Percentiles rank a stretch among this genome's conserved stretches.
phyloP scores from a whole-genome alignment of 2,329 filamentous ascomycete genomes.

The Curvularia verruculosa region DNA sequence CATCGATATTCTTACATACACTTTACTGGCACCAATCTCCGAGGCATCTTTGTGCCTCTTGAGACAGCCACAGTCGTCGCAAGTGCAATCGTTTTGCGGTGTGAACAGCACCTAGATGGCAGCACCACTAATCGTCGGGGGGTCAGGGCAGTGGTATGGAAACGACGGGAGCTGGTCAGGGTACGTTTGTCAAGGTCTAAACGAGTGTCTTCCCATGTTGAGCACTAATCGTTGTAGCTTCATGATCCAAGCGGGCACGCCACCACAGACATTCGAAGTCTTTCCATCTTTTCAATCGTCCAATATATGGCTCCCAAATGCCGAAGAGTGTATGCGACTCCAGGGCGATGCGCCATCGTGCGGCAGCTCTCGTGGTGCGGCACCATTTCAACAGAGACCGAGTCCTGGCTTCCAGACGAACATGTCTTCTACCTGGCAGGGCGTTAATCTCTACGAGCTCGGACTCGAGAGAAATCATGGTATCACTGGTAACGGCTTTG shows the following conservation, averaged over 20 bases:
- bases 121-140: neutral
- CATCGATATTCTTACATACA: neutral
- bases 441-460: slow-evolving; percentile 1
- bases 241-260: neutral
- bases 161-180: slow-evolving; percentile 8
- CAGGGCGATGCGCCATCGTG: neutral
- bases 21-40: neutral
- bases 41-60: neutral
- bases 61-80: neutral
- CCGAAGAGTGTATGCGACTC: neutral
- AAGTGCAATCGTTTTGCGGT: neutral
- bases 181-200: neutral
- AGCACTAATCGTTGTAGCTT: neutral
- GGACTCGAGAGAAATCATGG: neutral
- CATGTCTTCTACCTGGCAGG: slow-evolving; percentile 7
- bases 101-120: neutral
- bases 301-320: neutral
- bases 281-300: neutral
- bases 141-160: slow-evolving; percentile 1
- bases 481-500: neutral
- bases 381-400: neutral
- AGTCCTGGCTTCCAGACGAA: slow-evolving; percentile 9
- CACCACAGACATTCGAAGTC: slow-evolving; percentile 5
- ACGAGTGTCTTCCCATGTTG: no score
- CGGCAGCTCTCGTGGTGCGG: neutral